A percentile compares a stretch with the other conserved stretches of the same genome.
Conservation (phyloP, 257 asterid species). For the Fraxinus americana region DNA sequence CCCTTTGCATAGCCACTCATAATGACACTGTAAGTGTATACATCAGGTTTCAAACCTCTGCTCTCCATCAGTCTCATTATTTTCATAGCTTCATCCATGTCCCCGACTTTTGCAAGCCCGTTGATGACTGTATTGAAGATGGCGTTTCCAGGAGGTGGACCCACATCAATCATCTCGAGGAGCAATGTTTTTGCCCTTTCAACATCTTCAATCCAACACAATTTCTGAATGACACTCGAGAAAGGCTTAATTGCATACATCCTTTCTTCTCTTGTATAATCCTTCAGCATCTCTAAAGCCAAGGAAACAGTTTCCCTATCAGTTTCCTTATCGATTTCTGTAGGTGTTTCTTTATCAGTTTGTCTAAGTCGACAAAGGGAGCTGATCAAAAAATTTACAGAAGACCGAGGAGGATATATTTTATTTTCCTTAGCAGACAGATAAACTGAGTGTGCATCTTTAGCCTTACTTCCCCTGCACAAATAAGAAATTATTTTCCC, state of each 20-base stretch:
- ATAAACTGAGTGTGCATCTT: constrained; percentile 78
- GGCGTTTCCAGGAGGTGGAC: constrained; percentile 83
- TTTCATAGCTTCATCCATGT: constrained; percentile 60
- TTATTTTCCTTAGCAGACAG: constrained; percentile 65
- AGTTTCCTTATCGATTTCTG: constrained; percentile 35
- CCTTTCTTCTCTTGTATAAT: constrained; percentile 48
- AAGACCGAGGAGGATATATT: constrained; percentile 44
- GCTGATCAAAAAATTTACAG: constrained; percentile 50
- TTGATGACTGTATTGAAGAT: constrained; percentile 67
- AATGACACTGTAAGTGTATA: constrained; percentile 71
- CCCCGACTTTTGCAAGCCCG: constrained; percentile 63
- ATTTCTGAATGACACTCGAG: constrained; percentile 53
- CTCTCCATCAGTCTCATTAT: constrained; percentile 57
- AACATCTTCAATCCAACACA: constrained; percentile 75
- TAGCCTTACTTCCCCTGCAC: constrained; percentile 67
- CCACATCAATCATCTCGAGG: constrained; percentile 64
- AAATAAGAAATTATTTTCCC: constrained; percentile 67
- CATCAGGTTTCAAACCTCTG: constrained; percentile 84
- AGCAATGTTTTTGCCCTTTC: constrained; percentile 63
- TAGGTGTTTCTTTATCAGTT: constrained; percentile 31
- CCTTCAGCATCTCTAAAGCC: constrained; percentile 66
- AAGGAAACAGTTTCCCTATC: constrained; percentile 51
- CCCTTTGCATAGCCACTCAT: constrained; percentile 67
- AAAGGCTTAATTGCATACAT: constrained; percentile 62
- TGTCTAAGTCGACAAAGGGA: constrained; percentile 49